These are phyloP conservation scores for Amaranthus cruentus DNA, from an alignment of 148 eudicot genomes.

Conservation along the genomic window DNA sequence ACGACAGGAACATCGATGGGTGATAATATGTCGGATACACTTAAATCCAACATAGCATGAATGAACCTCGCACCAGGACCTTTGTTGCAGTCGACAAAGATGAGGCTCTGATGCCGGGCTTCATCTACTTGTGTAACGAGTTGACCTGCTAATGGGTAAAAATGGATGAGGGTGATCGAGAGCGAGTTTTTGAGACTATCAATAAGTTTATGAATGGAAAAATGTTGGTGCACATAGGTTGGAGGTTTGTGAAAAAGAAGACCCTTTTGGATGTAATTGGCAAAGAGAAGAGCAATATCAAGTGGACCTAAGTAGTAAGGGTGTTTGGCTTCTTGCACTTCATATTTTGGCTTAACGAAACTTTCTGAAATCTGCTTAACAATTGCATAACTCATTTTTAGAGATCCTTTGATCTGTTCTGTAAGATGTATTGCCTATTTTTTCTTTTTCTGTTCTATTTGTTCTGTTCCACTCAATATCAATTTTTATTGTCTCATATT, in stretches of 20 bases:
- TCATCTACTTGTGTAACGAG: slow-evolving; percentile 5
- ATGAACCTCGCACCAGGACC: slow-evolving; percentile 24
- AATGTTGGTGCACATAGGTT: neutral
- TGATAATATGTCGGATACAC: slow-evolving; percentile 26
- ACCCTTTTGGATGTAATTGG: slow-evolving; percentile 21
- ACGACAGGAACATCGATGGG: slow-evolving; percentile 28
- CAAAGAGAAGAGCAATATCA: slow-evolving; percentile 14
- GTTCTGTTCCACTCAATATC: too few species aligned
- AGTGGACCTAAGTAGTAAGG: slow-evolving; percentile 18
- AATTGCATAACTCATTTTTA: neutral
- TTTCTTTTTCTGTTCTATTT: too few species aligned
- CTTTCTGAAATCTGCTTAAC: slow-evolving; percentile 13
- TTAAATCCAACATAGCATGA: slow-evolving; percentile 16
- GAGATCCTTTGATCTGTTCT: neutral
- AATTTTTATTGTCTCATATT: too few species aligned
- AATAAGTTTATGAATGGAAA: neutral
- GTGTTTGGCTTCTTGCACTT: slow-evolving; percentile 12
- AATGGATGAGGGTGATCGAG: slow-evolving; percentile 22
- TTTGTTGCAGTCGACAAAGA: slow-evolving; percentile 23
- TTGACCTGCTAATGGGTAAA: slow-evolving; percentile 30
- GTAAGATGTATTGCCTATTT: too few species aligned
- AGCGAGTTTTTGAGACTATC: slow-evolving; percentile 20
- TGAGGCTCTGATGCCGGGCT: neutral
- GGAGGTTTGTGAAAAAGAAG: slow-evolving; percentile 18
- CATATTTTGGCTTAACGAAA: slow-evolving; percentile 22